Conservation (phyloP, 345 rosid genomes). For the Durio zibethinus region DNA sequence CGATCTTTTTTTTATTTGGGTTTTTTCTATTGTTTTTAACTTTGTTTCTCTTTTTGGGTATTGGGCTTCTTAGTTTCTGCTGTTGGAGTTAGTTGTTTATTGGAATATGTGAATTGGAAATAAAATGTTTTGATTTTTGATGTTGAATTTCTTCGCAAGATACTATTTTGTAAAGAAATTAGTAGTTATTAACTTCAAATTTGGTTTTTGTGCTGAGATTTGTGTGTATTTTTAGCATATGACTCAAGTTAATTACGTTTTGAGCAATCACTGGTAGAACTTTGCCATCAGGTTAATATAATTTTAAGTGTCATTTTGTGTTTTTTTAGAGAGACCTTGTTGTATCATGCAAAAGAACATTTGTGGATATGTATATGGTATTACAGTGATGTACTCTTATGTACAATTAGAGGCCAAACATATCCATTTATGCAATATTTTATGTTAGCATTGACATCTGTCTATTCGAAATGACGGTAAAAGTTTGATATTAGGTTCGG, state of each 20-base stretch:
- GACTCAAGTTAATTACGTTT: not conserved
- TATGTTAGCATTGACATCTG: not conserved
- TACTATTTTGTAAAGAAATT: not conserved
- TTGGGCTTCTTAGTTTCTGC: not conserved
- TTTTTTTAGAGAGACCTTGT: not conserved
- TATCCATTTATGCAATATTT: not conserved
- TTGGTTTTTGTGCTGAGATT: not conserved
- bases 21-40: not conserved
- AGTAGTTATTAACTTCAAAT: not conserved
- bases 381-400: not conserved
- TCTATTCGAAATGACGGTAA: not conserved
- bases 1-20: not conserved
- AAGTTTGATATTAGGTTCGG: not conserved
- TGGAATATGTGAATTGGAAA: not conserved
- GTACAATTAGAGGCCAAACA: not conserved
- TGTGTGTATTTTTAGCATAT: not conserved
- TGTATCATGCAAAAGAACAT: not conserved
- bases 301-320: not conserved
- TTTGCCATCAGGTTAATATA: not conserved
- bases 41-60: not conserved
- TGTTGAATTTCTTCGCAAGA: not conserved
- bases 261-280: not conserved
- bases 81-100: not conserved
- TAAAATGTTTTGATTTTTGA: not conserved
- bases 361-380: not conserved